Conservation (phyloP, 495 filamentous ascomycete species). For the Xylaria flabelliformis region DNA sequence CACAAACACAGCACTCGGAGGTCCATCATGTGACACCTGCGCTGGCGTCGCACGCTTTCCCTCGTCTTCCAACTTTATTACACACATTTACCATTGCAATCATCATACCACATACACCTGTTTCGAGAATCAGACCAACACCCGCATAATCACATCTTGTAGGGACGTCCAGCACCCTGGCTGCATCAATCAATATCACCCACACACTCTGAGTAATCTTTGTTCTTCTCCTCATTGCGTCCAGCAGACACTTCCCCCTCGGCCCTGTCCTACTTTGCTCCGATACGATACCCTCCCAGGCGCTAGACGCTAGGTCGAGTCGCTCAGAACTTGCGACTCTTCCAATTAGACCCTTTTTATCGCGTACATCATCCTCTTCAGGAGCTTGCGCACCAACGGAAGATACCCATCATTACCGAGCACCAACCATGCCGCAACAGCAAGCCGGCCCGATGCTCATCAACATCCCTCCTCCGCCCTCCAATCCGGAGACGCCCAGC, state of each 20-base stretch:
- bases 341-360: constrained; percentile 13
- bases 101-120: background rate
- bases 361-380: constrained; percentile 4
- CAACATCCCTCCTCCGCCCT: constrained; percentile 83
- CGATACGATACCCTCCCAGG: background rate
- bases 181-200: background rate
- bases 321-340: constrained; percentile 7
- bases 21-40: constrained; percentile 4
- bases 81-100: background rate
- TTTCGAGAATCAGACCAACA: constrained; percentile 6
- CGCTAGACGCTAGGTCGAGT: background rate
- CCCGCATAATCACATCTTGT: constrained; percentile 2
- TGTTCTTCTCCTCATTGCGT: constrained; percentile 7
- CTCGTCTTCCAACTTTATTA: background rate
- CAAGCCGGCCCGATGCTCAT: constrained; percentile 70
- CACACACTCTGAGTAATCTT: background rate
- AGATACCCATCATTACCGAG: background rate
- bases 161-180: background rate
- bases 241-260: background rate
- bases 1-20: background rate
- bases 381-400: constrained; percentile 7
- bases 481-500: constrained; percentile 85
- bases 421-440: constrained; percentile 48
- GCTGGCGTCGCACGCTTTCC: background rate
- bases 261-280: background rate